Conservation (phyloP, 139 green algal species). For the Spirogloea muscicola region DNA sequence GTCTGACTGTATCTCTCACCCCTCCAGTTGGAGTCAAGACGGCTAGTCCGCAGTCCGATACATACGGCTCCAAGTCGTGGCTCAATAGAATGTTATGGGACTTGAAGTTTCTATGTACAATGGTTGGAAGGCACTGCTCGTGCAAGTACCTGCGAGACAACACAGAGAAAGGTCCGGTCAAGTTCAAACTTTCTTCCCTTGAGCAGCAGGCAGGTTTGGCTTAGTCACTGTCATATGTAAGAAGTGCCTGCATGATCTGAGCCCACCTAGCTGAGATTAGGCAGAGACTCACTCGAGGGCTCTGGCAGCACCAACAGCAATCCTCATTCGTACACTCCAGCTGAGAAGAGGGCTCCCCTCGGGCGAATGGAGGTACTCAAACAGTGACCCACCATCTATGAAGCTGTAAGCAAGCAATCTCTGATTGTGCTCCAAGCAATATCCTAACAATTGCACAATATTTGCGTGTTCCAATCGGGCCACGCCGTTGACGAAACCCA, state of each 20-base stretch:
- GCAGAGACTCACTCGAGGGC: slow-evolving; percentile 11
- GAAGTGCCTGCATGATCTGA: no score
- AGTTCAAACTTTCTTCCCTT: no score
- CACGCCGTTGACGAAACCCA: slow-evolving; percentile 11
- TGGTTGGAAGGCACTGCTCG: slow-evolving; percentile 24
- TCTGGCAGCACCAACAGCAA: slow-evolving; percentile 13
- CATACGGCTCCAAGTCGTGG: slow-evolving; percentile 30
- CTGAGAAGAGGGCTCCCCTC: not conserved
- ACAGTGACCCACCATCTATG: not conserved
- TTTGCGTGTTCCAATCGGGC: slow-evolving; percentile 26
- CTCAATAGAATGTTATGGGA: slow-evolving; percentile 57
- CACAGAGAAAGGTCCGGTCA: no score
- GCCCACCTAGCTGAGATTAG: not conserved
- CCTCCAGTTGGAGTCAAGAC: slow-evolving; percentile 13
- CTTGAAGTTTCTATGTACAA: slow-evolving; percentile 57
- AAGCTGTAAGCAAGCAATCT: slow-evolving; percentile 13
- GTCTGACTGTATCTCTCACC: not conserved
- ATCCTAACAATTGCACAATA: slow-evolving; percentile 23
- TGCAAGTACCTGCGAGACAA: slow-evolving; percentile 57
- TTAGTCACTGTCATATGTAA: no score
- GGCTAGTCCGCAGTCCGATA: slow-evolving; percentile 56
- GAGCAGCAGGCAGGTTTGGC: no score
- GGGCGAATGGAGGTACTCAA: slow-evolving; percentile 18
- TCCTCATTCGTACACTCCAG: slow-evolving; percentile 20
- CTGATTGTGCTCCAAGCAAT: slow-evolving; percentile 18